Base-by-base conservation (phyloP, 2,329 filamentous ascomycete genomes). In the Neonectria neomacrospora region DNA sequence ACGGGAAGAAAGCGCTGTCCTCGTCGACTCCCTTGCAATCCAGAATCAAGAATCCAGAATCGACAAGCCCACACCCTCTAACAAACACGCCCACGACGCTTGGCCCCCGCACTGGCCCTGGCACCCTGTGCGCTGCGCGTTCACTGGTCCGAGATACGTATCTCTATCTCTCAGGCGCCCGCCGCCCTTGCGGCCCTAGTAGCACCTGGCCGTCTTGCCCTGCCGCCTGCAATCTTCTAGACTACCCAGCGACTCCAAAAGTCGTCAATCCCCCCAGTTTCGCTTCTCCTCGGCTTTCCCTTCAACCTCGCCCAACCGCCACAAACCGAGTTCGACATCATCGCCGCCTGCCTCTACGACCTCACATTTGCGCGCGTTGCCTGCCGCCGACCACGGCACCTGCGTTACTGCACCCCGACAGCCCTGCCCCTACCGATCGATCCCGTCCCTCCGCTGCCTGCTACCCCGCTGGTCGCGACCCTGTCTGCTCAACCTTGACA, bases 221-320 rank as follows among this genome's bases (percentile, higher is more conserved):
- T 48, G 47, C 39, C 41, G 39, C 28, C 23, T 30, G 53, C 37
- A 18, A 50, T 41, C 47, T 58, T 71, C 65, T 64, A 66, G 23
- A 66, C 61, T 63, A 59, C 65, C 65, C 63, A 69, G 55, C 65
- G 63, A 73, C 64, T 67, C 70, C 71, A 73, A 73, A 73, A 54
- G 68, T 58, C 55, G 55, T 44, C 67, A 41, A 64, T 50, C 45
- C 65, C 67, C 68, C 66, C 68, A 60, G 66, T 67, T 64, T 58
- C 68, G 69, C 69, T 71, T 69, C 71, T 66, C 66, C 32, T 71
- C 69, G 69, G 44, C 37, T 58, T 60, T 57, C 57, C 63, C 67
- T 65, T 71, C 69, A 66, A 64, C 74, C 74, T 76, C 68, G 54
- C 66, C 66, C 66, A 77, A 72, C 77, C 76, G 77, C 74, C 67